Evolutionary conservation across 352 stramenopile species (phyloP), one percentile per base, ranked within the genome.

Genomic region (Chrysophaeum taylorii): DNA sequence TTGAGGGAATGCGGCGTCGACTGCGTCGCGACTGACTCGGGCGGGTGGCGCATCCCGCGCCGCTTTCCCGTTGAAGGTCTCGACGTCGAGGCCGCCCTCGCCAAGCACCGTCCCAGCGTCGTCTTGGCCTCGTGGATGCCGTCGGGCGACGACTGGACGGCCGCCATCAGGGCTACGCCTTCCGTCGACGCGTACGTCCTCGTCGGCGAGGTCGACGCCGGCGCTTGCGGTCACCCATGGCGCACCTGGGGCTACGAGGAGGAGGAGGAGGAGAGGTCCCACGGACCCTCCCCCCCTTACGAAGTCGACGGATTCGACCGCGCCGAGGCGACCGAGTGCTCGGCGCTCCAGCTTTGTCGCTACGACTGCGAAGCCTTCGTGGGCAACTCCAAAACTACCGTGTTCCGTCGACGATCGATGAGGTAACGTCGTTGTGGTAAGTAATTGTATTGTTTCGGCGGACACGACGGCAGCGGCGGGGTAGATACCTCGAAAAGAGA

Each of bases 121-220:
- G 23, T 70, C 25, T 9, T 45, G 16, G 42, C 14, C n/a, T 23
- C 27, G 54, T 90, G 84, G 84, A 90, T 90, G 83, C 84, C 84
- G 21, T 77, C 83, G 48, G 71, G 70, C 27, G 48, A 78, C 69
- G 84, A 90, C 78, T 90, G 83, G 83, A 85, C 84, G 25, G 31
- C 54, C n/a, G n/a, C n/a, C n/a, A n/a, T n/a, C n/a, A n/a, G n/a
- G n/a, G n/a, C n/a, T n/a, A n/a, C n/a, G n/a, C n/a, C n/a, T n/a
- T n/a, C 64, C 41, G 82, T 87, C 2, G 73, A 84, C n/a, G 84
- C 89, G 70, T 89, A 89, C 57, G 85, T 90, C 73, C 69, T 89
- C 16, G 87, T 90, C 68, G 84, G 84, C 25, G 84, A 90, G 77
- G 74, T 64, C 36, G 79, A 87, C 68, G 75, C 87, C 75, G 84